Percentiles rank a stretch among this genome's conserved stretches.
Conservation (phyloP, 2,329 filamentous ascomycete genomes). For the Stemphylium beticola region DNA sequence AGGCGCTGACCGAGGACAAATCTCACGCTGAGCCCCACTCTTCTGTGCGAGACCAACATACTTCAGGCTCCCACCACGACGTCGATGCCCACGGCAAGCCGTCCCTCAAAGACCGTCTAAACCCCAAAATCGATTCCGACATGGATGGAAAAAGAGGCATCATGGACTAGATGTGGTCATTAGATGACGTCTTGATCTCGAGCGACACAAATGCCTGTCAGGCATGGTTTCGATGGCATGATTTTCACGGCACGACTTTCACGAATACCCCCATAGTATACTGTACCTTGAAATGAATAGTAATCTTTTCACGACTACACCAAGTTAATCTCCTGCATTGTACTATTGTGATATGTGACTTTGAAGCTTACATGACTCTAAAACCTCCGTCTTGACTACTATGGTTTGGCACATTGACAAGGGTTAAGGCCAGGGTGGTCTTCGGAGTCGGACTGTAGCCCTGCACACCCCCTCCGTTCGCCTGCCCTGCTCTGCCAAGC, state of each 20-base stretch:
- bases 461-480: no score
- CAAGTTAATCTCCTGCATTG: no score
- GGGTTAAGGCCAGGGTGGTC: no score
- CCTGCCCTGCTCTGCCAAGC: no score
- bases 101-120: conserved; percentile 58
- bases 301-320: no score
- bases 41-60: conserved; percentile 2
- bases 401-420: no score
- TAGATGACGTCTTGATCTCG: background rate
- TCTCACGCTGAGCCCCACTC: conserved; percentile 14
- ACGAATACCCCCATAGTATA: conserved; percentile 7
- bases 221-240: conserved; percentile 1
- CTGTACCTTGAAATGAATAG: no score
- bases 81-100: conserved; percentile 46
- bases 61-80: background rate
- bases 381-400: no score
- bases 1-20: conserved; percentile 11
- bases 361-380: no score
- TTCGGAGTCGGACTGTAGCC: no score
- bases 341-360: no score
- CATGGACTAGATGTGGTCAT: conserved; percentile 50
- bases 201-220: background rate
- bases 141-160: conserved; percentile 63
- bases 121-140: conserved; percentile 60
- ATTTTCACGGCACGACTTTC: conserved; percentile 7